phyloP scores from a whole-genome alignment of 768 basidiomycete genomes.

The Suillus plorans region DNA sequence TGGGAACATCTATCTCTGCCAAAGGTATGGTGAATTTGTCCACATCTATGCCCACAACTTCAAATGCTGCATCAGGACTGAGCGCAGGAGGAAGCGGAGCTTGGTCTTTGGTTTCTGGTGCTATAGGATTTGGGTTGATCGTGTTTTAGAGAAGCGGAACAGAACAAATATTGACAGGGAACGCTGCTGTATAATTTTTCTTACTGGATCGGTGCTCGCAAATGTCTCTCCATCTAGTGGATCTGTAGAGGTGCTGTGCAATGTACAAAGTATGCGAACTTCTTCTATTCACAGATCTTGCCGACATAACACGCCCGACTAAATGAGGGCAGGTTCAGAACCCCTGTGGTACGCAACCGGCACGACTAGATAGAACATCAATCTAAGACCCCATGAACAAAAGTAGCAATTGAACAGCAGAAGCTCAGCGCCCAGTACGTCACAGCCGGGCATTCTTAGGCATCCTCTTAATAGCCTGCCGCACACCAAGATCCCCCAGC shows the following conservation, averaged over 20 bases:
- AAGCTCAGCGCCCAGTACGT: slow-evolving; percentile 2
- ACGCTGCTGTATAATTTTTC: not conserved
- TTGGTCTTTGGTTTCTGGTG: not conserved
- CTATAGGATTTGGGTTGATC: not conserved
- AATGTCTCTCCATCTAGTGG: not conserved
- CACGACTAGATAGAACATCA: not conserved
- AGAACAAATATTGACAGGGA: not conserved
- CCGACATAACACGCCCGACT: not conserved
- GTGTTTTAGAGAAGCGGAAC: not conserved
- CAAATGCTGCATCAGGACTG: not conserved
- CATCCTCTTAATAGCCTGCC: slow-evolving; percentile 72
- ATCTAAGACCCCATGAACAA: not conserved
- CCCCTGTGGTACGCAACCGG: not conserved
- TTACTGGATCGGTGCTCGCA: not conserved
- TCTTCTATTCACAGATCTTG: not conserved
- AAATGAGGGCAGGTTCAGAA: not conserved
- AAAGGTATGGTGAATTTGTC: not conserved
- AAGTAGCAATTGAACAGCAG: not conserved
- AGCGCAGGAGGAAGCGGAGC: too few species aligned
- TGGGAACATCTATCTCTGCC: not conserved
- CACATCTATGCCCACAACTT: not conserved
- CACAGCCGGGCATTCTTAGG: slow-evolving; percentile 49
- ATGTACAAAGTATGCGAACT: not conserved
- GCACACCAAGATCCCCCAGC: slow-evolving; percentile 69
- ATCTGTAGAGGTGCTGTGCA: not conserved